phyloP scores from a whole-genome alignment of 1,284 basidiomycete genomes.

The Austropuccinia psidii region DNA sequence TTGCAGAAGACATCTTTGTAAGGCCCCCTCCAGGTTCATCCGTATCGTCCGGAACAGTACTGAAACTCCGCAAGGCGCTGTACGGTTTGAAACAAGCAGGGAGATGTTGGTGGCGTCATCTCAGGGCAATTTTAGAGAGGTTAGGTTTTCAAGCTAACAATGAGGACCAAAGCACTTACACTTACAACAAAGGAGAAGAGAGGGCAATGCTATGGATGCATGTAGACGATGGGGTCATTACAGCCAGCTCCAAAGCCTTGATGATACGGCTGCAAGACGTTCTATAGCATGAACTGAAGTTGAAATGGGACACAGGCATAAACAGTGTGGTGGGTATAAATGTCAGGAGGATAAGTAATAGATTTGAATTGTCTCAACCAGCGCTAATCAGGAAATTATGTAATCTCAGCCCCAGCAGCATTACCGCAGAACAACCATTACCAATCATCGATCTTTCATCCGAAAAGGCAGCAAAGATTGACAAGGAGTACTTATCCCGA shows the following conservation, averaged over 20 bases:
- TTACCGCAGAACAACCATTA: not conserved
- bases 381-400: not conserved
- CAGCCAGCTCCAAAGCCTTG: not conserved
- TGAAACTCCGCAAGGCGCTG: constrained; percentile 1
- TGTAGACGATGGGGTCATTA: not conserved
- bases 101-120: not conserved
- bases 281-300: not conserved
- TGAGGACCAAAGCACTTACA: not conserved
- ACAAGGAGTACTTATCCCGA: not conserved
- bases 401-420: not conserved
- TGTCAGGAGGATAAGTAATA: not conserved
- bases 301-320: not conserved
- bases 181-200: not conserved
- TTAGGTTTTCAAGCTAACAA: not conserved
- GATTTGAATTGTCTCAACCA: not conserved
- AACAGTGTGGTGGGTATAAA: not conserved
- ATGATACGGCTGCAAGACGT: not conserved
- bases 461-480: not conserved
- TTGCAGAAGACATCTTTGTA: not conserved
- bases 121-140: not conserved
- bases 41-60: not conserved
- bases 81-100: not conserved
- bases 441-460: not conserved
- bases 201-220: not conserved
- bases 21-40: not conserved